Base-by-base conservation (phyloP, 1,139 yeast genomes). In the Hanseniaspora sp. region DNA sequence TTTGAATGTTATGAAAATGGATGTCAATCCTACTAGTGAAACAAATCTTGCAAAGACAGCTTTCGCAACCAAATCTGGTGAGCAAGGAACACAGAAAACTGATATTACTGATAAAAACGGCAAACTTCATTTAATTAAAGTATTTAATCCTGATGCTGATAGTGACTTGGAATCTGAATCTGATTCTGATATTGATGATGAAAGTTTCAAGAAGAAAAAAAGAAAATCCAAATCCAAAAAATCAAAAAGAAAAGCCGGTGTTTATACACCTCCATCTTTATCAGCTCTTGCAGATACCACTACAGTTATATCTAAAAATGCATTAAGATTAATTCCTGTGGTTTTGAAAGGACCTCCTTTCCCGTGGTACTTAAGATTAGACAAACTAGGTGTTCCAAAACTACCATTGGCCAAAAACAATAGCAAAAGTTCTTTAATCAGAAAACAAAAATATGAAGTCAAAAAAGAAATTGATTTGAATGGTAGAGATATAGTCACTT, bases 321-420 rank as follows among this genome's bases (percentile, higher is more conserved):
- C 46, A 7, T 18, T 51, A 15, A 51, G 54, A 51, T 15, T 51
- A 40, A 45, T 51, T n/a, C 54, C 54, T 18, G 41, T 67, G 34
- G 69, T 67, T 6, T 63, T 67, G 1, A 61, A 56, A 31, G 70
- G 69, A 1, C 68, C 69, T 7, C 70, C 70, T 13, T 67, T 66
- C 56, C 70, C 70, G 15, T 55, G 60, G 5, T 67, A 64, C 54
- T 52, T 67, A 44, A 60, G 66, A 45, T 52, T 67, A 18, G 66
- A 68, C 1, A 65, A 64, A 55, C 60, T 63, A 45, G 70, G 70
- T n/a, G 59, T 58, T 42, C 70, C 70, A 13, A 66, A 64, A 48
- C 64, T 61, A 46, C 70, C 70, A 0, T 15, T 51, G 15, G 48
- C 48, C 18, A 51, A 51, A 41, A 51, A 51, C 31, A 44, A 51